Evolutionary conservation across 345 rosid species (phyloP).

Genomic region (Ricinus communis): DNA sequence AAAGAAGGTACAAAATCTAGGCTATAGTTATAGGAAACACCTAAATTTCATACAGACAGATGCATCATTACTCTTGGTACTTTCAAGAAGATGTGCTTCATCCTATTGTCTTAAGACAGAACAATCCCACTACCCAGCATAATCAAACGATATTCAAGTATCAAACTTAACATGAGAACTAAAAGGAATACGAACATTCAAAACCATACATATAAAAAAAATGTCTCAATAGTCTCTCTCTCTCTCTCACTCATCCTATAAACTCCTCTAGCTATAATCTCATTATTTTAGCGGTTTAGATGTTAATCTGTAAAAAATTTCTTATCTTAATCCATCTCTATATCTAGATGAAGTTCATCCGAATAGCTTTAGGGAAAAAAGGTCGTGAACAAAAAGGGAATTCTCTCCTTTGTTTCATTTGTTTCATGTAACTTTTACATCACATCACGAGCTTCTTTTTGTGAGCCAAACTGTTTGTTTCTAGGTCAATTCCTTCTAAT

Average conservation of each 20-base stretch:
- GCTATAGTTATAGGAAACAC: not conserved
- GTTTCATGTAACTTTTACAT: conserved; percentile 1
- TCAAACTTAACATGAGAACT: not conserved
- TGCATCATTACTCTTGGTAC: not conserved
- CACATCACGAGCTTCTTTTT: not conserved
- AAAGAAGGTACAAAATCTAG: not conserved
- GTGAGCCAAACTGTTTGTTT: not conserved
- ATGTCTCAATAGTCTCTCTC: not conserved
- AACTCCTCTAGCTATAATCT: no score
- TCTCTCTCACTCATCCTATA: not conserved
- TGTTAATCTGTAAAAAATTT: no score
- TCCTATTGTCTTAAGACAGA: not conserved
- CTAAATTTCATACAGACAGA: not conserved
- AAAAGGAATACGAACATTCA: not conserved
- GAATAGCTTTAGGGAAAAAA: not conserved
- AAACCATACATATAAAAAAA: not conserved
- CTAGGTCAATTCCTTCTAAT: not conserved
- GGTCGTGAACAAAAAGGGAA: not conserved
- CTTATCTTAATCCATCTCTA: not conserved
- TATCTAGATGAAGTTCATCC: not conserved
- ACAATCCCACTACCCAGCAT: not conserved
- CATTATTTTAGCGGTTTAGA: no score
- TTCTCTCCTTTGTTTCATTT: not conserved
- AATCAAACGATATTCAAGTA: not conserved
- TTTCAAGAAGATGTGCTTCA: not conserved